Evolutionary conservation across 306 rosid species (phyloP).

Genomic region (Datisca glomerata): DNA sequence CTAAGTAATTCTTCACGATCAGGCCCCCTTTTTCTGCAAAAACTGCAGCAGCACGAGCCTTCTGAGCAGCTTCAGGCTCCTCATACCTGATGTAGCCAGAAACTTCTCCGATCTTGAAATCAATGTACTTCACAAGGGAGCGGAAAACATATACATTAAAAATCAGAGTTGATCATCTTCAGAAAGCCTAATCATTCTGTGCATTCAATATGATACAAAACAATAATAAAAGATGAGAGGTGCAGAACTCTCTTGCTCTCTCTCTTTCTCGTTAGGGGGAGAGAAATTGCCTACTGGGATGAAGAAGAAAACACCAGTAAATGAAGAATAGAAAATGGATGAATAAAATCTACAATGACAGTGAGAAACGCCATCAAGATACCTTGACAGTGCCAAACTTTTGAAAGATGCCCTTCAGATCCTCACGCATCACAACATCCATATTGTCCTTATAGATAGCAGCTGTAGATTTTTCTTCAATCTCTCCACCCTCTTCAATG

Average conservation of each 20-base stretch:
- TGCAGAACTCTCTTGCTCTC: too few species aligned
- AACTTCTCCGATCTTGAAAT: conserved; percentile 76
- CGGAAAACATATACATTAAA: background rate
- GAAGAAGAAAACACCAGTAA: too few species aligned
- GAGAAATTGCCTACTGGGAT: too few species aligned
- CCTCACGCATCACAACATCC: conserved; percentile 82
- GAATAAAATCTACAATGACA: too few species aligned
- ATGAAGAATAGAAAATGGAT: too few species aligned
- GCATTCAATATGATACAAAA: too few species aligned
- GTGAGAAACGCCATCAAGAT: conserved; percentile 1
- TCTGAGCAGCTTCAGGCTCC: conserved; percentile 71
- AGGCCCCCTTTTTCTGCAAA: conserved; percentile 62
- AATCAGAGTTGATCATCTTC: conserved; percentile 11
- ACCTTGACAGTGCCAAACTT: conserved; percentile 82
- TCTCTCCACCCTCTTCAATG: conserved; percentile 19
- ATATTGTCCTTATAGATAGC: conserved; percentile 39
- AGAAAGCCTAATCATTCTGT: background rate
- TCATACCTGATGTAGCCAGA: conserved; percentile 78
- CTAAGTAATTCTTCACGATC: conserved; percentile 59
- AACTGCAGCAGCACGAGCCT: conserved; percentile 84
- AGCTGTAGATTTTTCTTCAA: conserved; percentile 32
- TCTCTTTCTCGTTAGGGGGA: too few species aligned
- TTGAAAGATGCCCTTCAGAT: conserved; percentile 53
- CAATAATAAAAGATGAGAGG: too few species aligned
- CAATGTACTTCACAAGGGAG: conserved; percentile 43